phyloP scores from a whole-genome alignment of 1,284 basidiomycete genomes.

The Trichosporon coremiiforme region DNA sequence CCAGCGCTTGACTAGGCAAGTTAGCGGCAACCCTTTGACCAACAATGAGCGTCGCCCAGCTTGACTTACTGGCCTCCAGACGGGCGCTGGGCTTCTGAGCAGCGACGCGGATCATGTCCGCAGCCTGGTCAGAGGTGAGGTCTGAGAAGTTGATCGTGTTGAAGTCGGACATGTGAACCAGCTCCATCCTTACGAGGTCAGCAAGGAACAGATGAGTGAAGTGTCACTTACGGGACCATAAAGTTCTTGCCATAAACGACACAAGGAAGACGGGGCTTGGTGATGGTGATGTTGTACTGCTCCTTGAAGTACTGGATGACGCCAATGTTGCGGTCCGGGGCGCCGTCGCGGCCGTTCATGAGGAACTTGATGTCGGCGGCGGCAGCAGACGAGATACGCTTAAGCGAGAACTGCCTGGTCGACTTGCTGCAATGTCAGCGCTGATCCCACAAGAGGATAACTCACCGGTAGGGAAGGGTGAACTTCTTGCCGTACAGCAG shows the following conservation, averaged over 20 bases:
- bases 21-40: slow-evolving; percentile 20
- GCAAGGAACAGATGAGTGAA: not conserved
- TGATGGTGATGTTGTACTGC: slow-evolving; percentile 48
- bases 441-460: not conserved
- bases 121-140: slow-evolving; percentile 49
- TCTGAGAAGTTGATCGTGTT: slow-evolving; percentile 44
- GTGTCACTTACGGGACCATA: slow-evolving; percentile 50
- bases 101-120: slow-evolving; percentile 57
- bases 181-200: slow-evolving; percentile 45
- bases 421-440: slow-evolving; percentile 32
- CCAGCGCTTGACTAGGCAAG: slow-evolving; percentile 46
- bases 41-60: not conserved
- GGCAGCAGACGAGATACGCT: slow-evolving; percentile 41
- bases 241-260: slow-evolving; percentile 52
- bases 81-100: slow-evolving; percentile 54
- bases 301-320: slow-evolving; percentile 54
- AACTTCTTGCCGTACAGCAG: slow-evolving; percentile 49
- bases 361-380: slow-evolving; percentile 48
- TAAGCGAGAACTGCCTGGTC: slow-evolving; percentile 43
- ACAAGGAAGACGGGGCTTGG: slow-evolving; percentile 51
- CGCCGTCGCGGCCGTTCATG: slow-evolving; percentile 46
- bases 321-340: slow-evolving; percentile 40
- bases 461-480: slow-evolving; percentile 38
- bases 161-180: slow-evolving; percentile 49
- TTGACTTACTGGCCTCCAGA: slow-evolving; percentile 40